Evolutionary conservation across 768 basidiomycete species (phyloP).

Genomic region (Pulveroboletus sp.): DNA sequence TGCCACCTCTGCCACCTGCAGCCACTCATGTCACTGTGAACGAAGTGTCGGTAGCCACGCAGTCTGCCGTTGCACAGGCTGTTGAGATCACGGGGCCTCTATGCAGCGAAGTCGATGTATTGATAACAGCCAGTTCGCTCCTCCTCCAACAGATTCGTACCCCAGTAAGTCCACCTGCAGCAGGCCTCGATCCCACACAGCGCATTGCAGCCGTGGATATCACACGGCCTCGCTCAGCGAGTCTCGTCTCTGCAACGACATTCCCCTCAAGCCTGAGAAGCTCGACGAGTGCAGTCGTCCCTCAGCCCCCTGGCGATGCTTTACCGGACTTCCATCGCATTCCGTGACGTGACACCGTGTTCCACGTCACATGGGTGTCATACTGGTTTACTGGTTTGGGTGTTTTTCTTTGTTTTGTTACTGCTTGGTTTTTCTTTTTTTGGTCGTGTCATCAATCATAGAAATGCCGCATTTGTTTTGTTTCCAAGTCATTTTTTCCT

Average conservation of each 20-base stretch:
- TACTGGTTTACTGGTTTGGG: slow-evolving; percentile 13
- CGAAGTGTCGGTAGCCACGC: slow-evolving; percentile 57
- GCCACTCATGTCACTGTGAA: slow-evolving; percentile 47
- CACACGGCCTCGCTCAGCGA: slow-evolving; percentile 34
- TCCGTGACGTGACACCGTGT: slow-evolving; percentile 11
- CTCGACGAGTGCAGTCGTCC: slow-evolving; percentile 17
- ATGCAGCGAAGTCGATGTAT: slow-evolving; percentile 76
- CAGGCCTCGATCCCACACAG: slow-evolving; percentile 25
- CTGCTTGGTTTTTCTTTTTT: slow-evolving; percentile 19
- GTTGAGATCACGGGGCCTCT: slow-evolving; percentile 69
- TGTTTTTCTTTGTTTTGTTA: slow-evolving; percentile 18
- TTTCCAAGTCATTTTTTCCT: slow-evolving; percentile 3
- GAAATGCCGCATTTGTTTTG: slow-evolving; percentile 18
- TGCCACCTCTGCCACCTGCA: slow-evolving; percentile 30
- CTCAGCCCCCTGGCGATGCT: slow-evolving; percentile 24
- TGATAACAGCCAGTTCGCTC: slow-evolving; percentile 61
- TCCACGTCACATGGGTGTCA: slow-evolving; percentile 17
- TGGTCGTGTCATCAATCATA: slow-evolving; percentile 29
- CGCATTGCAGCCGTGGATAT: slow-evolving; percentile 26
- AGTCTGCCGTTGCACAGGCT: slow-evolving; percentile 78
- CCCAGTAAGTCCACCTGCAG: slow-evolving; percentile 24
- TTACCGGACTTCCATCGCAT: slow-evolving; percentile 25
- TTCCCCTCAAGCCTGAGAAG: slow-evolving; percentile 22
- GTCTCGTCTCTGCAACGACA: slow-evolving; percentile 23
- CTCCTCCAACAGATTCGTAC: slow-evolving; percentile 41